phyloP scores from a whole-genome alignment of 176 grass and related monocot genomes.

The Avena sativa region DNA sequence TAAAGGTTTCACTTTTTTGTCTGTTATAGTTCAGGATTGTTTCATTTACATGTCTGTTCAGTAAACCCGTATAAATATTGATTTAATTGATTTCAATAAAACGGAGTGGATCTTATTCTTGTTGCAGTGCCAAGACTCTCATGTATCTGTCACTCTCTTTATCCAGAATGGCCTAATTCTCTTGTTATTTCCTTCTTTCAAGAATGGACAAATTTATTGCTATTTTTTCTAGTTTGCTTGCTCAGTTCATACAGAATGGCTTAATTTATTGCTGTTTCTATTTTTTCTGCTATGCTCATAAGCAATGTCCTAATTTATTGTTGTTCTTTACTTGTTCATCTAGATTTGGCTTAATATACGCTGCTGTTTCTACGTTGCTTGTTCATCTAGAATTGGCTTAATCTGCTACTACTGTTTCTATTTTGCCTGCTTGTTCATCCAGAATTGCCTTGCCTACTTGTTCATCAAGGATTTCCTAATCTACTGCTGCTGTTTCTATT shows the following conservation, averaged over 20 bases:
- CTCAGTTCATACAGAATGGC: constrained; percentile 3
- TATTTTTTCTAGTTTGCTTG: neutral
- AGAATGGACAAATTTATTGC: neutral
- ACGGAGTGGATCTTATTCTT: constrained; percentile 10
- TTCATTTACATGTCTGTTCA: constrained; percentile 53
- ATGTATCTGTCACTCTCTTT: neutral
- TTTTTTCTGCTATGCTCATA: neutral
- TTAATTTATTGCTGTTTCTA: neutral
- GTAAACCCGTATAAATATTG: constrained; percentile 43
- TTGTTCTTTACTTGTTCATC: constrained; percentile 8
- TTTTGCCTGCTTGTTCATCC: neutral
- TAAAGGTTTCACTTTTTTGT: constrained; percentile 60
- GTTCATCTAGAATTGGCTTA: neutral
- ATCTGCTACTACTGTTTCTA: neutral
- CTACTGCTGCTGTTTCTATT: neutral
- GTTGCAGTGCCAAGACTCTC: constrained; percentile 4
- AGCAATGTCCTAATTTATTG: constrained; percentile 1
- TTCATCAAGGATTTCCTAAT: neutral
- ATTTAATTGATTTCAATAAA: constrained; percentile 58
- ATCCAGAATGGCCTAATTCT: constrained; percentile 18
- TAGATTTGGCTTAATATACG: neutral
- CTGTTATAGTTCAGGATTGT: constrained; percentile 54
- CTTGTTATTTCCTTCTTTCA: constrained; percentile 3
- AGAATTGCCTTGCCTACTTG: neutral
- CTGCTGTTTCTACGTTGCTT: neutral